A percentile compares a stretch with the other conserved stretches of the same genome.
phyloP scores from a whole-genome alignment of 2,329 filamentous ascomycete species.

The Epichloe elymi region DNA sequence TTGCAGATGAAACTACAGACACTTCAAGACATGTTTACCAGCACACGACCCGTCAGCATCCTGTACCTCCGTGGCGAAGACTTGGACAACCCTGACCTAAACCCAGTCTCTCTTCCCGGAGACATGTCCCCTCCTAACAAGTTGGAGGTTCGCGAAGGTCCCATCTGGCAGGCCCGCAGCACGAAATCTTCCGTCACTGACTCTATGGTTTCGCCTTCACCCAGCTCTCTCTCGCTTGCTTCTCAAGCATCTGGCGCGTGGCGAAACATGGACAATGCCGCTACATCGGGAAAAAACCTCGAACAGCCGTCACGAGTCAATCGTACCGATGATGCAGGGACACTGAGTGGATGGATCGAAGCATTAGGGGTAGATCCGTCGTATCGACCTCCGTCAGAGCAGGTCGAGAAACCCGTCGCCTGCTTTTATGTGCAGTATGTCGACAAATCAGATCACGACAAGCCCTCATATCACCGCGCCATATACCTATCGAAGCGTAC shows the following conservation, averaged over 20 bases:
- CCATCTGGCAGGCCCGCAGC: slow-evolving; percentile 39
- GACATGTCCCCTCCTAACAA: slow-evolving; percentile 50
- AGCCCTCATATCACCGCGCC: slow-evolving; percentile 62
- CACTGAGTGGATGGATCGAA: slow-evolving; percentile 74
- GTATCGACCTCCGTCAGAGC: slow-evolving; percentile 69
- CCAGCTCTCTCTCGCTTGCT: slow-evolving; percentile 49
- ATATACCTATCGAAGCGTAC: slow-evolving; percentile 74
- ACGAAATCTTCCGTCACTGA: slow-evolving; percentile 43
- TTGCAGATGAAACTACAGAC: slow-evolving; percentile 65
- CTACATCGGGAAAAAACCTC: slow-evolving; percentile 28
- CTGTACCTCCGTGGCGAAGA: slow-evolving; percentile 67
- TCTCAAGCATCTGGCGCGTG: slow-evolving; percentile 43
- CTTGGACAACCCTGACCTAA: slow-evolving; percentile 64
- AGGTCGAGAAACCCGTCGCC: slow-evolving; percentile 58
- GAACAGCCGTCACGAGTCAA: slow-evolving; percentile 39
- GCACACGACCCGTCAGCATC: slow-evolving; percentile 64
- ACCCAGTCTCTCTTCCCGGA: slow-evolving; percentile 61
- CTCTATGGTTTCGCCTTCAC: slow-evolving; percentile 53
- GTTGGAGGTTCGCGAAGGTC: slow-evolving; percentile 31
- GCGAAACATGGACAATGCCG: slow-evolving; percentile 44
- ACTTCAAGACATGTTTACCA: slow-evolving; percentile 80
- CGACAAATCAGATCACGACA: slow-evolving; percentile 33
- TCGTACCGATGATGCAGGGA: slow-evolving; percentile 47
- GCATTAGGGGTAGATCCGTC: slow-evolving; percentile 77
- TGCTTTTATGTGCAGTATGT: slow-evolving; percentile 71